Conservation (phyloP, 345 rosid genomes). For the Murraya paniculata region DNA sequence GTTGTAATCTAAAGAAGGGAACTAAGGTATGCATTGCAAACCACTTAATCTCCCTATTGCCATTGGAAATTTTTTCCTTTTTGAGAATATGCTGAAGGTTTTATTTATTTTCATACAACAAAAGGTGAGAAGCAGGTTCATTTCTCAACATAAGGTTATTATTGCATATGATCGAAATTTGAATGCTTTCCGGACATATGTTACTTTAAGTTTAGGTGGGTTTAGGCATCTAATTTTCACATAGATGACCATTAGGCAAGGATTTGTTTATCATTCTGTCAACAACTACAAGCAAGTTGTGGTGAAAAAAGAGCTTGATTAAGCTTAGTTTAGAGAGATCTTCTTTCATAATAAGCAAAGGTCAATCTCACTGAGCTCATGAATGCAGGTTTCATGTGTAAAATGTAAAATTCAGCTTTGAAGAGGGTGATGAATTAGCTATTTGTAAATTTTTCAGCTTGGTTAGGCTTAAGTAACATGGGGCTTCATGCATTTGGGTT, state of each 20-base stretch:
- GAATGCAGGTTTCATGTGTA: not conserved
- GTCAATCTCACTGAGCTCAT: not conserved
- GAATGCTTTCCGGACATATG: not conserved
- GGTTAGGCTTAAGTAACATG: not conserved
- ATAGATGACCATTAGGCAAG: not conserved
- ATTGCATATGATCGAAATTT: not conserved
- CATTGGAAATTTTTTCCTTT: not conserved
- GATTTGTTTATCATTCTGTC: not conserved
- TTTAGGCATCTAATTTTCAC: not conserved
- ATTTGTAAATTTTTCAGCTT: not conserved
- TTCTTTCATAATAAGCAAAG: not conserved
- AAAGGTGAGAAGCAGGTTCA: not conserved
- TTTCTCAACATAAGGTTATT: not conserved
- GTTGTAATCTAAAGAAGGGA: conserved; percentile 26
- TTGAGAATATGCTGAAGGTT: not conserved
- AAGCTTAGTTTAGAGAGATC: not conserved
- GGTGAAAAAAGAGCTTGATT: not conserved
- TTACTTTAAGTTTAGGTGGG: not conserved
- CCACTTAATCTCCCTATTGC: conserved; percentile 3
- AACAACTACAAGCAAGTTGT: not conserved
- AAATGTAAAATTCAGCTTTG: not conserved
- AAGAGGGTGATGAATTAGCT: not conserved
- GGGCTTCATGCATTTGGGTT: not conserved
- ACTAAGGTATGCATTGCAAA: conserved; percentile 56
- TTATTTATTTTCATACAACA: not conserved